These are phyloP conservation scores for Lolium multiflorum DNA, from an alignment of 176 grass and related monocot species.

Conservation along the genomic window DNA sequence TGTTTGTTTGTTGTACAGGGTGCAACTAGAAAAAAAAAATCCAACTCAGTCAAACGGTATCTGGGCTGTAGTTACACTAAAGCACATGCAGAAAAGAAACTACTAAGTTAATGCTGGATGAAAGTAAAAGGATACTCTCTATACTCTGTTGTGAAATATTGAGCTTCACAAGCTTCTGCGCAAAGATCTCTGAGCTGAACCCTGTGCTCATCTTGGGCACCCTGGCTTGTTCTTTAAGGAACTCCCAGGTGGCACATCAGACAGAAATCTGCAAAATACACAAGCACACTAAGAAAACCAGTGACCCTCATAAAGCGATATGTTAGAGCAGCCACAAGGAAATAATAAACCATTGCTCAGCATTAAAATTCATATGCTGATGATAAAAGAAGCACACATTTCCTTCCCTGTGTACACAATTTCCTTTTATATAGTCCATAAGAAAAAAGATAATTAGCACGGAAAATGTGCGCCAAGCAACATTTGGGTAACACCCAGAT, in stretches of 20 bases:
- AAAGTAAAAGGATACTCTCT: conserved; percentile 93
- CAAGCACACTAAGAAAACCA: conserved; percentile 13
- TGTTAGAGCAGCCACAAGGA: neutral
- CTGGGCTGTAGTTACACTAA: neutral
- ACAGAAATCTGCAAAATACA: conserved; percentile 46
- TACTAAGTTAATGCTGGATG: conserved; percentile 11
- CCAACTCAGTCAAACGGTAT: neutral
- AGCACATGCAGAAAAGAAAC: conserved; percentile 27
- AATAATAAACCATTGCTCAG: neutral
- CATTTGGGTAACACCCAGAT: neutral
- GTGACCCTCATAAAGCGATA: neutral
- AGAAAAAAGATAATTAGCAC: neutral
- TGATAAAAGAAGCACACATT: neutral
- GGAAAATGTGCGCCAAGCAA: neutral
- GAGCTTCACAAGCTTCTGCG: conserved; percentile 86
- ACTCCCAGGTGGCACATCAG: conserved; percentile 11
- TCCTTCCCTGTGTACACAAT: neutral
- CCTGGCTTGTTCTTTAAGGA: conserved; percentile 24
- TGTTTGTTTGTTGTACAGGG: neutral
- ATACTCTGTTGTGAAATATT: conserved; percentile 96
- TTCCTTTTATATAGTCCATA: neutral
- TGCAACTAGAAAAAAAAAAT: conserved; percentile 8
- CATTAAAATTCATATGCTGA: neutral
- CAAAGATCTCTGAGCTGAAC: conserved; percentile 83
- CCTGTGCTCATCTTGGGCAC: conserved; percentile 61